These are phyloP conservation scores for Fusarium robinianum DNA, from an alignment of 2,329 filamentous ascomycete species.

Conservation along the genomic window DNA sequence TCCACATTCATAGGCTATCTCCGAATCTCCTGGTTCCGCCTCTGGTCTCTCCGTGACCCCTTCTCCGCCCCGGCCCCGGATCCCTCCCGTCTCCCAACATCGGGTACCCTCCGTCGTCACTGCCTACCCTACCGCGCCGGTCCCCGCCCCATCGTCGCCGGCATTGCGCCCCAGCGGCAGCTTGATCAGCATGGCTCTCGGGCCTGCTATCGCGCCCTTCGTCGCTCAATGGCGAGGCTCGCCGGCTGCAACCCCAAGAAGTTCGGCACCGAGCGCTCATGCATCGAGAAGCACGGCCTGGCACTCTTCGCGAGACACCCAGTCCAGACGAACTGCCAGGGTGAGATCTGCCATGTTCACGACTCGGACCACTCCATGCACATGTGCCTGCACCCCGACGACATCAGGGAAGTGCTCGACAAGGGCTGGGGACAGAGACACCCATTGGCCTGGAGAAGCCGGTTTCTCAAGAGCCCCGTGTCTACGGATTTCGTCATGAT, in stretches of 20 bases:
- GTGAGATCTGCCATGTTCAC: slow-evolving; percentile 84
- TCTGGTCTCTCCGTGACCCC: slow-evolving; percentile 74
- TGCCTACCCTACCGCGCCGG: slow-evolving; percentile 65
- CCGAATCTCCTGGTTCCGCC: slow-evolving; percentile 70
- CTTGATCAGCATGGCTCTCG: slow-evolving; percentile 65
- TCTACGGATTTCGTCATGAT: slow-evolving; percentile 79
- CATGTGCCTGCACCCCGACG: slow-evolving; percentile 77
- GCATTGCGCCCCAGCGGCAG: slow-evolving; percentile 83
- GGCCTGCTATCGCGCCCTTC: slow-evolving; percentile 60
- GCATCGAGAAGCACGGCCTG: slow-evolving; percentile 81
- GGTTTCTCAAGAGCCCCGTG: slow-evolving; percentile 66
- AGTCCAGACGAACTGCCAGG: slow-evolving; percentile 71
- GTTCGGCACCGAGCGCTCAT: slow-evolving; percentile 69
- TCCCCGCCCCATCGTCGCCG: slow-evolving; percentile 67
- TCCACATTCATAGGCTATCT: slow-evolving; percentile 74
- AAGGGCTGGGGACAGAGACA: slow-evolving; percentile 80
- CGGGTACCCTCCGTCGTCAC: slow-evolving; percentile 60
- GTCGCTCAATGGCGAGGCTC: slow-evolving; percentile 57
- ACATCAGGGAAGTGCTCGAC: slow-evolving; percentile 71
- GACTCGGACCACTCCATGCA: slow-evolving; percentile 77
- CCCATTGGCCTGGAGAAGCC: slow-evolving; percentile 68
- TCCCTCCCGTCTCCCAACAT: slow-evolving; percentile 54
- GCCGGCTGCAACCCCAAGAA: slow-evolving; percentile 49
- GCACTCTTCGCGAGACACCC: slow-evolving; percentile 72
- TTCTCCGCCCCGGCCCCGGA: slow-evolving; percentile 61